A percentile compares a stretch with the other conserved stretches of the same genome.
Conservation (phyloP, 495 filamentous ascomycete genomes). For the Cladorrhinum samala region DNA sequence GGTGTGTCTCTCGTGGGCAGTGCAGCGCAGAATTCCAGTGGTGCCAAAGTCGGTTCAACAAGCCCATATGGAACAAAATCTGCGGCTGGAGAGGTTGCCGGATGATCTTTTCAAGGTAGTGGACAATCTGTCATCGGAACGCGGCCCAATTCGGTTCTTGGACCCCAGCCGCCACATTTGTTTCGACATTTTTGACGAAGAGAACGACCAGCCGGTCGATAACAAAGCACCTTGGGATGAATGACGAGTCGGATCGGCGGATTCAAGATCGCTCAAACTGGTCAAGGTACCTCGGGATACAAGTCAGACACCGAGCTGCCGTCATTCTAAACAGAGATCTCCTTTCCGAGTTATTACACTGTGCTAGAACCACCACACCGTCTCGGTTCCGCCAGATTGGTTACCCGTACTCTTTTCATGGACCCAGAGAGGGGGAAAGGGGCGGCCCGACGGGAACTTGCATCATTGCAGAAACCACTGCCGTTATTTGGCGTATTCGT, state of each 20-base stretch:
- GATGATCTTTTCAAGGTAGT: slow-evolving; percentile 18
- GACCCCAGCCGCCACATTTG: slow-evolving; percentile 25
- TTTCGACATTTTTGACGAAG: slow-evolving; percentile 33
- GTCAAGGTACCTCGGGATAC: no score
- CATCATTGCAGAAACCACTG: neutral
- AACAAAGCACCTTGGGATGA: slow-evolving; percentile 28
- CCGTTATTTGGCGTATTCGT: neutral
- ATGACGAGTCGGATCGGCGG: neutral
- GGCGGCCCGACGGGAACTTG: neutral
- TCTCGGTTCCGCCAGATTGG: no score
- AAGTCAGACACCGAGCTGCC: no score
- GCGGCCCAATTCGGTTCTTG: slow-evolving; percentile 22
- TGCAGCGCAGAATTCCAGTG: slow-evolving; percentile 27
- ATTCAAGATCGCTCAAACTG: no score
- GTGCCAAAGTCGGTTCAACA: slow-evolving; percentile 49
- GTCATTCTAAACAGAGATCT: no score
- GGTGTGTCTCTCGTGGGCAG: slow-evolving; percentile 35
- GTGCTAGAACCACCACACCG: no score
- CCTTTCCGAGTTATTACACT: no score
- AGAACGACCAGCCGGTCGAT: slow-evolving; percentile 26
- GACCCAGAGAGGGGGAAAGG: neutral
- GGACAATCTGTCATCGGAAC: slow-evolving; percentile 9
- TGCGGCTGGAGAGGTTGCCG: slow-evolving; percentile 19
- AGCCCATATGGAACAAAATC: slow-evolving; percentile 48
- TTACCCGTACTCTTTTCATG: neutral